Evolutionary conservation across 1,139 yeast genomes (phyloP).

Genomic region (Yamadazyma membranifaciens): DNA sequence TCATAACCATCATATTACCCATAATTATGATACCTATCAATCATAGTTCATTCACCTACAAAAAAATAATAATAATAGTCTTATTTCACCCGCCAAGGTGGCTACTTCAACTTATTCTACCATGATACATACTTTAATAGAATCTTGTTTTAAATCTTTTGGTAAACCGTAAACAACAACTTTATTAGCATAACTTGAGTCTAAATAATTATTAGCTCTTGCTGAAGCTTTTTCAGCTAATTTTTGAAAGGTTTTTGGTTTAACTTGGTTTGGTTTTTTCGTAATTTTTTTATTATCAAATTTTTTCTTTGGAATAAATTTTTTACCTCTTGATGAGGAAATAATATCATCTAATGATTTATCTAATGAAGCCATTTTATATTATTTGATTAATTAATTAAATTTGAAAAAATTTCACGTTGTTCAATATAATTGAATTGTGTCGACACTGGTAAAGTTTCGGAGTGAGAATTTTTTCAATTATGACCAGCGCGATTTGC

Average conservation of each 20-base stretch:
- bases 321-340: slow-evolving; percentile 47
- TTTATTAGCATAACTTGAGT: slow-evolving; percentile 63
- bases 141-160: slow-evolving; percentile 72
- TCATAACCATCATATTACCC: too few relatives aligned
- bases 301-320: slow-evolving; percentile 23
- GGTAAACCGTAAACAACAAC: slow-evolving; percentile 78
- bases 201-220: slow-evolving; percentile 30
- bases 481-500: too few relatives aligned
- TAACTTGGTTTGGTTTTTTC: slow-evolving; percentile 15
- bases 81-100: too few relatives aligned
- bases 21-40: too few relatives aligned
- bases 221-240: slow-evolving; percentile 16
- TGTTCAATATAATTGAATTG: too few relatives aligned
- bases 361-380: slow-evolving; percentile 50
- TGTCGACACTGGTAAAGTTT: too few relatives aligned
- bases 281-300: slow-evolving; percentile 2
- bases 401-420: not conserved
- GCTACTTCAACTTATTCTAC: too few relatives aligned
- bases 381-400: not conserved
- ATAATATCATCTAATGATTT: slow-evolving; percentile 95
- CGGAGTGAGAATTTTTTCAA: too few relatives aligned
- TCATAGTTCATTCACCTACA: too few relatives aligned
- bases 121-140: slow-evolving; percentile 70
- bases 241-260: slow-evolving; percentile 18
- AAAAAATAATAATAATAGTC: too few relatives aligned